Conservation (phyloP, 1,284 basidiomycete genomes). For the Papiliotrema flavescens region DNA sequence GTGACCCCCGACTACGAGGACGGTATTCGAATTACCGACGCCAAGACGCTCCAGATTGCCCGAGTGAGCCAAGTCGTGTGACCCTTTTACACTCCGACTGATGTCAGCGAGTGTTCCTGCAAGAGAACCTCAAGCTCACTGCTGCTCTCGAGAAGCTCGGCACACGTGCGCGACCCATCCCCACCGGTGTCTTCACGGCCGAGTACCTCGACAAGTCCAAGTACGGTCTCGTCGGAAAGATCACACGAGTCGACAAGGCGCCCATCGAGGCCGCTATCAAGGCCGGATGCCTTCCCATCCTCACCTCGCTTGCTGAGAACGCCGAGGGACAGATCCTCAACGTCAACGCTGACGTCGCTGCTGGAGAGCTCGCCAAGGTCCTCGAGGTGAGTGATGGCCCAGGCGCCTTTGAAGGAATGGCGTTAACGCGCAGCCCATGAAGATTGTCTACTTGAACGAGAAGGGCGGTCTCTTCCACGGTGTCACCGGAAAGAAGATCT, state of each 20-base stretch:
- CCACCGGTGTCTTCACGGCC: slow-evolving; percentile 90
- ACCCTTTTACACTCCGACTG: neutral
- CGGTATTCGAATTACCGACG: slow-evolving; percentile 90
- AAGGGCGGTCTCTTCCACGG: slow-evolving; percentile 98
- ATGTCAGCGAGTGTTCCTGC: slow-evolving; percentile 74
- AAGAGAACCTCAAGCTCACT: slow-evolving; percentile 91
- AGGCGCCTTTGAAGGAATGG: neutral
- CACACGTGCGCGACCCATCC: slow-evolving; percentile 90
- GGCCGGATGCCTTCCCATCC: slow-evolving; percentile 86
- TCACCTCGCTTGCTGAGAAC: slow-evolving; percentile 87
- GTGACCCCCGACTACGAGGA: slow-evolving; percentile 92
- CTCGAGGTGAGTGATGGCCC: slow-evolving; percentile 58
- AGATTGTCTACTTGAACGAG: slow-evolving; percentile 98
- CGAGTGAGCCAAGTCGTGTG: slow-evolving; percentile 50
- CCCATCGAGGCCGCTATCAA: slow-evolving; percentile 91
- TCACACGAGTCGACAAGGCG: slow-evolving; percentile 87
- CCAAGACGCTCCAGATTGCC: slow-evolving; percentile 86
- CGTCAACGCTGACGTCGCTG: slow-evolving; percentile 94
- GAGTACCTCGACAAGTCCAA: slow-evolving; percentile 90
- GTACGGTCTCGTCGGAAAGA: slow-evolving; percentile 91
- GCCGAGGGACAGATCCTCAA: slow-evolving; percentile 91
- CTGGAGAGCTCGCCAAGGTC: slow-evolving; percentile 92
- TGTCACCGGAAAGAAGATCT: slow-evolving; percentile 88
- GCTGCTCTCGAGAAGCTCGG: slow-evolving; percentile 85
- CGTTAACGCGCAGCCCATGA: slow-evolving; percentile 61